Percentiles rank a stretch among this genome's conserved stretches.
Conservation (phyloP, 1,284 basidiomycete species). For the Ganoderma lingzhi region DNA sequence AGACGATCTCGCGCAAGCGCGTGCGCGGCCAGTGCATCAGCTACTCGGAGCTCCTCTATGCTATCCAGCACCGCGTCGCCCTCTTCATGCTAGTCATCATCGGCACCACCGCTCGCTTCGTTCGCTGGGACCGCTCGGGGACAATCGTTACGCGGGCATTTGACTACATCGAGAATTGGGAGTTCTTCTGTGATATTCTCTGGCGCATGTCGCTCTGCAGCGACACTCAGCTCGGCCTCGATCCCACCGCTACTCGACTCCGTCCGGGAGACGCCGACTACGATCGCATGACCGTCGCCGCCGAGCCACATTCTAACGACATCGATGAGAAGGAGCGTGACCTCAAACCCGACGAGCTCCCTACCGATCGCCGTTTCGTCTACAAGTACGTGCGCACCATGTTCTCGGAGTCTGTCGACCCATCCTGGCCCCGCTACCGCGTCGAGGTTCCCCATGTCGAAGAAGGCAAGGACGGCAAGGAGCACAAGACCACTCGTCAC, state of each 20-base stretch:
- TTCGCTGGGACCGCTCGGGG: conserved; percentile 22
- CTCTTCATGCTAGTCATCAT: conserved; percentile 19
- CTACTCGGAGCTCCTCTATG: conserved; percentile 12
- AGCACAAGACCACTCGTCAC: neutral
- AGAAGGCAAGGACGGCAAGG: neutral
- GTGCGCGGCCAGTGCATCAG: conserved; percentile 10
- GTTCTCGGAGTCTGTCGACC: neutral
- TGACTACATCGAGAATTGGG: conserved; percentile 20
- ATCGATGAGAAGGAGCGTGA: conserved; percentile 1
- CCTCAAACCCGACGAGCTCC: neutral
- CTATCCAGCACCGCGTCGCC: conserved; percentile 11
- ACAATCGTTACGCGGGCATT: conserved; percentile 4
- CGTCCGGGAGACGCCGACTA: neutral
- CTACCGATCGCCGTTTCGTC: neutral
- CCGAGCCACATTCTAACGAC: neutral
- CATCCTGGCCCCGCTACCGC: neutral
- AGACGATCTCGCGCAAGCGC: neutral
- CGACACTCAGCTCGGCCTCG: conserved; percentile 39
- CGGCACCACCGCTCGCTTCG: conserved; percentile 3
- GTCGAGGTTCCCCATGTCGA: conserved; percentile 3
- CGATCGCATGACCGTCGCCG: conserved; percentile 11
- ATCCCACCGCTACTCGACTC: conserved; percentile 18
- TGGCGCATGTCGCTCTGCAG: conserved; percentile 36
- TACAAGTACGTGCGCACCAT: conserved; percentile 18
- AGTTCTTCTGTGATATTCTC: conserved; percentile 20